Evolutionary conservation across 73 alveolate genomes (phyloP).

Genomic region (Urostyla sp.): DNA sequence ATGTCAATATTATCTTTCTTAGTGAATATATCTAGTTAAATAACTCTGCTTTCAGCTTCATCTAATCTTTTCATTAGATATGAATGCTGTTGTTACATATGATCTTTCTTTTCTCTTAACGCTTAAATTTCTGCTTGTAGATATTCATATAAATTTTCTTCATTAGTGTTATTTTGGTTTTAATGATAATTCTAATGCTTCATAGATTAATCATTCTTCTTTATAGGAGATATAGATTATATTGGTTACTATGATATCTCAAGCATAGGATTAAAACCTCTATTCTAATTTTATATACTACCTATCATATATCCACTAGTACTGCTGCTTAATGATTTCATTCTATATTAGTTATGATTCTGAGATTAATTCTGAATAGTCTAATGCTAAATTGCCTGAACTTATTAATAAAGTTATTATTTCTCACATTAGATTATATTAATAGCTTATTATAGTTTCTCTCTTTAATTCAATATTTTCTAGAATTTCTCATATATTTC

Average conservation of each 20-base stretch:
- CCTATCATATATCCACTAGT: too few relatives aligned
- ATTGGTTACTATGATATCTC: constrained; percentile 25
- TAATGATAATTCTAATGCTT: constrained; percentile 9
- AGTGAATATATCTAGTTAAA: not conserved
- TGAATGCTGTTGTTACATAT: not conserved
- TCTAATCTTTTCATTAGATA: not conserved
- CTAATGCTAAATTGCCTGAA: not conserved
- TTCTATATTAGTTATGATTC: too few relatives aligned
- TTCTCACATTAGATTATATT: constrained; percentile 41
- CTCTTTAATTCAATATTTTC: constrained; percentile 26
- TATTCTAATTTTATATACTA: too few relatives aligned
- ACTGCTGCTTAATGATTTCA: too few relatives aligned
- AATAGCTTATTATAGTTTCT: constrained; percentile 40
- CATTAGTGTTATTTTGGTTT: not conserved
- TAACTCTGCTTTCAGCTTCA: not conserved
- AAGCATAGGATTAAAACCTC: too few relatives aligned
- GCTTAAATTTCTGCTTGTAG: constrained; percentile 42
- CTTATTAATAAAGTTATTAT: not conserved
- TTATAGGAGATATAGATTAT: constrained; percentile 35
- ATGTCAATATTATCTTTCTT: constrained; percentile 4
- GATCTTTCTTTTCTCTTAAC: constrained; percentile 25
- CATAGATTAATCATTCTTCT: not conserved
- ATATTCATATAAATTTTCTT: constrained; percentile 26
- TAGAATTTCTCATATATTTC: constrained; percentile 3
- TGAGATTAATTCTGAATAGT: too few relatives aligned